Percentiles rank a stretch among this genome's conserved stretches.
phyloP scores from a whole-genome alignment of 441 rosid species.

The Codiaeum variegatum region DNA sequence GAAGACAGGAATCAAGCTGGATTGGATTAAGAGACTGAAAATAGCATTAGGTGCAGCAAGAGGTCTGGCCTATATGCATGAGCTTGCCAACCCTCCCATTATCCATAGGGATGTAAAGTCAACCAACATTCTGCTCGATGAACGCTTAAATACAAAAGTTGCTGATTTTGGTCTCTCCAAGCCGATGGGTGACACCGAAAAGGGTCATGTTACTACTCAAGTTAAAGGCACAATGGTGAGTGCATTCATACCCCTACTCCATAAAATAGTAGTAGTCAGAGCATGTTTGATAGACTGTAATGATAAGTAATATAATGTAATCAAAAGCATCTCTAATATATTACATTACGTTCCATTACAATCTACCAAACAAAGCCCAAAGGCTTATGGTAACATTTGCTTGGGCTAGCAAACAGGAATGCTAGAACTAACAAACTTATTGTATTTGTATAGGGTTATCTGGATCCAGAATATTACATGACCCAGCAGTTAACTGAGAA shows the following conservation, averaged over 20 bases:
- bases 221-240: constrained; percentile 92
- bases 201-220: constrained; percentile 60
- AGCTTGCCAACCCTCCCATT: constrained; percentile 78
- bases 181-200: constrained; percentile 44
- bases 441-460: constrained; percentile 42
- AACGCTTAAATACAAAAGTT: constrained; percentile 64
- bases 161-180: constrained; percentile 87
- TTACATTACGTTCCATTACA: too few species aligned
- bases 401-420: background rate
- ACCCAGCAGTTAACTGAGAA: constrained; percentile 83
- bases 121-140: constrained; percentile 63
- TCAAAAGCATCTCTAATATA: too few species aligned
- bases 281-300: too few species aligned
- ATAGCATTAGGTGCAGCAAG: constrained; percentile 66
- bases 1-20: constrained; percentile 59
- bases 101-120: constrained; percentile 78
- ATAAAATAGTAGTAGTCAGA: too few species aligned
- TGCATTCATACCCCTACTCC: constrained; percentile 5
- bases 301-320: too few species aligned
- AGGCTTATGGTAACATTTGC: background rate
- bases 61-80: constrained; percentile 73
- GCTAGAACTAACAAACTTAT: background rate
- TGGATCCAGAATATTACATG: constrained; percentile 93
- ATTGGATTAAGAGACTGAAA: constrained; percentile 68
- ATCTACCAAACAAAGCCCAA: too few species aligned